Percentiles rank a stretch among this genome's conserved stretches.
phyloP scores from a whole-genome alignment of 768 basidiomycete genomes.

The Sporobolomyces roseus region DNA sequence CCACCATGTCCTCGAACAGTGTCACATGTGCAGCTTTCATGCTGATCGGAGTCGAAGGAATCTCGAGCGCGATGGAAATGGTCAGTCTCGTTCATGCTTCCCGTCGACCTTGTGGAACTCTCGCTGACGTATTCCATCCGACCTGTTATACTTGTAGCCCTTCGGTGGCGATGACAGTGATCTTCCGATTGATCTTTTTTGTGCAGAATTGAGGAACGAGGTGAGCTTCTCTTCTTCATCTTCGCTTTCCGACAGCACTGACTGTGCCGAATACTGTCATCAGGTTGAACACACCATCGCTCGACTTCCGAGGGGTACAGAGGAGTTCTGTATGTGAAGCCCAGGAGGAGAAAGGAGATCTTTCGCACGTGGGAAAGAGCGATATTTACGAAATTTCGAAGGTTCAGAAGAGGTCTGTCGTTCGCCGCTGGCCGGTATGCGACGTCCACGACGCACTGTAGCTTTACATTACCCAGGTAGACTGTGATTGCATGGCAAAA shows the following conservation, averaged over 20 bases:
- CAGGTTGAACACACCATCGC: slow-evolving; percentile 37
- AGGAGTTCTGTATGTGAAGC: too few relatives aligned
- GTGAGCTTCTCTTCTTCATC: background rate
- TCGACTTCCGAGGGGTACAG: slow-evolving; percentile 4
- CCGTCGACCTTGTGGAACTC: too few relatives aligned
- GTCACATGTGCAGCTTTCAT: slow-evolving; percentile 66
- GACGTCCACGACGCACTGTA: too few relatives aligned
- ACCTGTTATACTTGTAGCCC: slow-evolving; percentile 3
- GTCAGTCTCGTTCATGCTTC: background rate
- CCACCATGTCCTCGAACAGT: slow-evolving; percentile 8
- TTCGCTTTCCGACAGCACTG: background rate
- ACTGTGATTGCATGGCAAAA: too few relatives aligned
- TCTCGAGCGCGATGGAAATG: slow-evolving; percentile 15
- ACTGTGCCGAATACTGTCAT: too few relatives aligned
- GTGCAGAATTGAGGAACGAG: slow-evolving; percentile 43
- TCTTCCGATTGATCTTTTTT: slow-evolving; percentile 40
- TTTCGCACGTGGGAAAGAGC: too few relatives aligned
- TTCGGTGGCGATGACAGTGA: slow-evolving; percentile 40
- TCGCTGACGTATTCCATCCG: background rate
- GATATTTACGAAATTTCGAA: too few relatives aligned
- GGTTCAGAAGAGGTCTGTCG: too few relatives aligned
- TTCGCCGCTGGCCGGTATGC: background rate
- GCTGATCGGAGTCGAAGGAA: slow-evolving; percentile 68
- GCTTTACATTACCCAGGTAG: too few relatives aligned
- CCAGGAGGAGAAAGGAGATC: too few relatives aligned